Base-by-base conservation (phyloP, 1,139 yeast genomes). In the Debaryomycetaceae sp. region DNA sequence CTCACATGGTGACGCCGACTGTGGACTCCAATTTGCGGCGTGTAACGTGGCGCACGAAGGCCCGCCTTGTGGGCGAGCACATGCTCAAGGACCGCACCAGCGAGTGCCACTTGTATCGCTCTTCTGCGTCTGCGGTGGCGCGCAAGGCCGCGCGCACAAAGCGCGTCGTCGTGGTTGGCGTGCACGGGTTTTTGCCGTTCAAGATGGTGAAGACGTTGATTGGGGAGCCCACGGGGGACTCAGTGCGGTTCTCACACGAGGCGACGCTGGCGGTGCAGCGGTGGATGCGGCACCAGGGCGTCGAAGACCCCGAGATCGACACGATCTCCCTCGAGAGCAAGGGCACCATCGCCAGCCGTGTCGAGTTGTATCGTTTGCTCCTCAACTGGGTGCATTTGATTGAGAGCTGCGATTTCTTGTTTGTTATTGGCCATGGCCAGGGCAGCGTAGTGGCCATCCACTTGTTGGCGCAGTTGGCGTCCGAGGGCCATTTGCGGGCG, bases 171-270 rank as follows among this genome's bases (percentile, higher is more conserved):
- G 54, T 73, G 1, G 53, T 75, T 19, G 67, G 72, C 2, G 57
- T 72, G 4, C 81, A 75, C 49, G 71, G 73, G 10, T 75, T 71
- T 45, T 55, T 71, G 22, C 80, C 81, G 1, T 61, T 64, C 18
- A 75, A 73, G 38, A 54, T 74, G 48, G 75, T 70, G 10, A 56
- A 60, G 41, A 45, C 65, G 36, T 46, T 69, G 25, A 57, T 72
- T 16, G 77, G 75, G 0, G 71, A 65, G 31, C 44, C 63, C 7
- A 71, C 77, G 0, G 77, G 76, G 0, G 61, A 52, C 24, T 58
- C 78, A 1, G 44, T 51, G 7, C 42, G 44, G 16, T 54, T 66
- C 40, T 60, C 58, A 2, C 51, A 52, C 12, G 49, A 49, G 21
- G 70, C 75, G 0, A 47, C 61, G 1, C 48, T 48, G 18, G 65